phyloP scores from a whole-genome alignment of 2,329 filamentous ascomycete species.

The Meredithiella fracta region DNA sequence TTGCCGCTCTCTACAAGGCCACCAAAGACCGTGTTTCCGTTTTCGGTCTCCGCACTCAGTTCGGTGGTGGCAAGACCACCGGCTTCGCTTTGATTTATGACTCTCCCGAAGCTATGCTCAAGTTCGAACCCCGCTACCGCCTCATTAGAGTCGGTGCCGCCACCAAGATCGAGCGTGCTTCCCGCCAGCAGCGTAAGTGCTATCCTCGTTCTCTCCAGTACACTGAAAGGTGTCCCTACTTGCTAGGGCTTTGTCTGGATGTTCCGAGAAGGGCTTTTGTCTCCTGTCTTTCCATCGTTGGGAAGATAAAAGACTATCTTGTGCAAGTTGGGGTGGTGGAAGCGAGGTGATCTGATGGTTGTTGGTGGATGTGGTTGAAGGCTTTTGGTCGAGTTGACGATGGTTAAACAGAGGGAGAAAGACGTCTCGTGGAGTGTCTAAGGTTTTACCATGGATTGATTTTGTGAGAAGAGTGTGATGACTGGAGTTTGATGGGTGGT shows the following conservation, averaged over 20 bases:
- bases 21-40: constrained; percentile 94
- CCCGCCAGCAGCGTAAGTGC: constrained; percentile 95
- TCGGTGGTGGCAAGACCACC: constrained; percentile 98
- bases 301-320: constrained; percentile 15
- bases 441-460: no score
- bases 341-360: not conserved
- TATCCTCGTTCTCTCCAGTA: constrained; percentile 14
- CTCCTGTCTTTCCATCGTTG: constrained; percentile 9
- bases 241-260: constrained; percentile 9
- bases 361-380: not conserved
- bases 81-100: constrained; percentile 99
- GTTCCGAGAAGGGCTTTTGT: constrained; percentile 13
- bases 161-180: constrained; percentile 90
- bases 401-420: no score
- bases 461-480: no score
- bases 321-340: constrained; percentile 3
- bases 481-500: not conserved
- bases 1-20: constrained; percentile 93
- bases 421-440: no score
- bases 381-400: not conserved
- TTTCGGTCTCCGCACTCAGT: constrained; percentile 97
- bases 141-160: constrained; percentile 85
- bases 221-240: not conserved
- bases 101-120: constrained; percentile 95
- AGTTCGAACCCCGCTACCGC: constrained; percentile 98